Percentiles rank a stretch among this genome's conserved stretches.
Conservation (phyloP, 306 rosid species). For the Quercus variabilis region DNA sequence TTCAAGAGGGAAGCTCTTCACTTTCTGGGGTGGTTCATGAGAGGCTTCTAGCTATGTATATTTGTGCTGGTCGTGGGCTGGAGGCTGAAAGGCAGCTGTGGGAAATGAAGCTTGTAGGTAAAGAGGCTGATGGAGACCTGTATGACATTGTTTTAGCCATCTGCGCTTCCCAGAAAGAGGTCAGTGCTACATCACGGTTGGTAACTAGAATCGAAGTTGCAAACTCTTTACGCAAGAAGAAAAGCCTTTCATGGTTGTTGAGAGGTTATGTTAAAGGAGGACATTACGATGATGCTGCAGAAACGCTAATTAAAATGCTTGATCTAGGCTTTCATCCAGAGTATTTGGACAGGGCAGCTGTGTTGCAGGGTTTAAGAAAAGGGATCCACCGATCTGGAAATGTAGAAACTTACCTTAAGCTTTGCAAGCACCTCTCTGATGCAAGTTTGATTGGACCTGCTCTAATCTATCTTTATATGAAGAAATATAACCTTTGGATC, state of each 20-base stretch:
- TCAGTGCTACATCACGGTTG: slow-evolving; percentile 53
- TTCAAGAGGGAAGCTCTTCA: slow-evolving; percentile 56
- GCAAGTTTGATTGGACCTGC: slow-evolving; percentile 71
- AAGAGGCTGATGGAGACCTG: slow-evolving; percentile 80
- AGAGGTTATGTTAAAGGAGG: slow-evolving; percentile 95
- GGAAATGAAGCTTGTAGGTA: slow-evolving; percentile 93
- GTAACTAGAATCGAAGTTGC: slow-evolving; percentile 66
- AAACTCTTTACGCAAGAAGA: slow-evolving; percentile 65
- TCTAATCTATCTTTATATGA: slow-evolving; percentile 72
- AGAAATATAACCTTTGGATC: slow-evolving; percentile 82
- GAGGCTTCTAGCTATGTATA: slow-evolving; percentile 94
- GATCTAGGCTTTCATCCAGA: slow-evolving; percentile 70
- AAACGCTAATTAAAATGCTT: slow-evolving; percentile 78
- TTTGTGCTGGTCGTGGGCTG: slow-evolving; percentile 88
- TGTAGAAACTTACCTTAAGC: slow-evolving; percentile 62
- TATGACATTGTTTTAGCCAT: slow-evolving; percentile 90
- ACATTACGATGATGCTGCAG: slow-evolving; percentile 79
- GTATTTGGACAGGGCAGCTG: slow-evolving; percentile 82
- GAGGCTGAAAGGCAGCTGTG: slow-evolving; percentile 93
- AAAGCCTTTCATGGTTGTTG: slow-evolving; percentile 80
- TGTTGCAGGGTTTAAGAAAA: slow-evolving; percentile 74
- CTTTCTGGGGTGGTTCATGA: slow-evolving; percentile 73
- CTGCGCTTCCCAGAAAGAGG: slow-evolving; percentile 85
- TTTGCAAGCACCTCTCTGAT: slow-evolving; percentile 81
- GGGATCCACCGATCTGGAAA: slow-evolving; percentile 57